Percentiles rank a stretch among this genome's conserved stretches.
Evolutionary conservation across 2,329 filamentous ascomycete genomes (phyloP).

Genomic region (Arthrinium puccinioides): DNA sequence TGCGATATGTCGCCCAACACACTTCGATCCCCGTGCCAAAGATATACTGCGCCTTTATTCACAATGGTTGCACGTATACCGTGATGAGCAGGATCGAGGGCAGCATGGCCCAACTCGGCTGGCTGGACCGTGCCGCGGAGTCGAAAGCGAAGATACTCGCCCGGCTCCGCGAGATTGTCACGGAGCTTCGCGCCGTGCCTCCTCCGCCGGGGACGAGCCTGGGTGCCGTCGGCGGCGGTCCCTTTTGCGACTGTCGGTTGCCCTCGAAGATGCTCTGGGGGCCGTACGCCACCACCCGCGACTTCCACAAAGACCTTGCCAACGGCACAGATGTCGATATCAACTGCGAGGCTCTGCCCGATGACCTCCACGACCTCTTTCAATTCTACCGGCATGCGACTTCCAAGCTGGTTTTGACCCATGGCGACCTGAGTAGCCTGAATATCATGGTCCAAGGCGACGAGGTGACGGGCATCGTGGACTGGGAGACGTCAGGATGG

Average conservation of each 20-base stretch:
- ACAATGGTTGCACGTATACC: constrained; percentile 32
- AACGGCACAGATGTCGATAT: constrained; percentile 7
- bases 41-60: constrained; percentile 34
- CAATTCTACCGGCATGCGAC: constrained; percentile 11
- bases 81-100: constrained; percentile 33
- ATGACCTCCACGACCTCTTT: constrained; percentile 17
- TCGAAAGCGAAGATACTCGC: constrained; percentile 9
- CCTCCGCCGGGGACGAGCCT: constrained; percentile 10
- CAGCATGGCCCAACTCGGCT: neutral
- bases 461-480: constrained; percentile 16
- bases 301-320: constrained; percentile 25
- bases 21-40: constrained; percentile 37
- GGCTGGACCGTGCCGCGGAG: constrained; percentile 1
- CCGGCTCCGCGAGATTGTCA: constrained; percentile 14
- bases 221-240: constrained; percentile 16
- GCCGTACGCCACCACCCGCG: constrained; percentile 21
- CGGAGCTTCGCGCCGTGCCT: constrained; percentile 15
- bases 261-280: constrained; percentile 15
- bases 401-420: constrained; percentile 6
- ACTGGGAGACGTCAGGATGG: constrained; percentile 10
- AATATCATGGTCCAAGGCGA: constrained; percentile 21
- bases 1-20: constrained; percentile 30
- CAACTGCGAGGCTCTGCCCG: constrained; percentile 11
- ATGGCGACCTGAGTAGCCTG: constrained; percentile 20
- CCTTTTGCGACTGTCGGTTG: constrained; percentile 6